Evolutionary conservation across 495 filamentous ascomycete species (phyloP).

Genomic region (Aspergillus sparsus): DNA sequence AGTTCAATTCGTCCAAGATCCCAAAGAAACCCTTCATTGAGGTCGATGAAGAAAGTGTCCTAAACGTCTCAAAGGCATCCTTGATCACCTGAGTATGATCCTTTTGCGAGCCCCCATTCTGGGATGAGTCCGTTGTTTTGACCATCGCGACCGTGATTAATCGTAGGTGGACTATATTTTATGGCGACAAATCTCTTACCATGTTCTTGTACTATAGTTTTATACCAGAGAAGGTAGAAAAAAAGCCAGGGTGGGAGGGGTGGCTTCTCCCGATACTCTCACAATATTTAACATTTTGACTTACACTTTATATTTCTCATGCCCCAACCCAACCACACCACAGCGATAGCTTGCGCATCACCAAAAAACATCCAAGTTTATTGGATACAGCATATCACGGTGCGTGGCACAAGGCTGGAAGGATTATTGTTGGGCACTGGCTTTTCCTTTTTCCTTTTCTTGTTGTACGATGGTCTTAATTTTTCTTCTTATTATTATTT

Average conservation of each 20-base stretch:
- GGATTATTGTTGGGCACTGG: not conserved
- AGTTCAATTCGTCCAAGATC: constrained; percentile 7
- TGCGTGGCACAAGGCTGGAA: constrained; percentile 2
- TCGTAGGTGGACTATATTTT: not conserved
- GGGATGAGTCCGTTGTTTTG: constrained; percentile 1
- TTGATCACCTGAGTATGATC: constrained; percentile 1
- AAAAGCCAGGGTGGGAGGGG: too few species aligned
- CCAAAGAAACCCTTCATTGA: not conserved
- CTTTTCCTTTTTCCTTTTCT: not conserved
- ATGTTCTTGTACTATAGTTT: too few species aligned
- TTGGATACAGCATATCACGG: not conserved
- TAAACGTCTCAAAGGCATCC: not conserved
- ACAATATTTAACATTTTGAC: not conserved
- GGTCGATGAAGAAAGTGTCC: not conserved
- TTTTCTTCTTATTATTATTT: constrained; percentile 1
- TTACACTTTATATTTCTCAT: not conserved
- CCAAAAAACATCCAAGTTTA: not conserved
- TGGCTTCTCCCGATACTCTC: not conserved
- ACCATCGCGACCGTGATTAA: constrained; percentile 5
- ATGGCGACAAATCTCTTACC: too few species aligned
- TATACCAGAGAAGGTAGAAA: too few species aligned
- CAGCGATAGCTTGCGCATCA: not conserved
- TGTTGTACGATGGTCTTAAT: not conserved
- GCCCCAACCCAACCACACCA: not conserved
- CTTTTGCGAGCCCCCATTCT: constrained; percentile 5